A percentile compares a stretch with the other conserved stretches of the same genome.
Evolutionary conservation across 371 early-diverging fungal species (phyloP).

Genomic region (Mortierella sp.): DNA sequence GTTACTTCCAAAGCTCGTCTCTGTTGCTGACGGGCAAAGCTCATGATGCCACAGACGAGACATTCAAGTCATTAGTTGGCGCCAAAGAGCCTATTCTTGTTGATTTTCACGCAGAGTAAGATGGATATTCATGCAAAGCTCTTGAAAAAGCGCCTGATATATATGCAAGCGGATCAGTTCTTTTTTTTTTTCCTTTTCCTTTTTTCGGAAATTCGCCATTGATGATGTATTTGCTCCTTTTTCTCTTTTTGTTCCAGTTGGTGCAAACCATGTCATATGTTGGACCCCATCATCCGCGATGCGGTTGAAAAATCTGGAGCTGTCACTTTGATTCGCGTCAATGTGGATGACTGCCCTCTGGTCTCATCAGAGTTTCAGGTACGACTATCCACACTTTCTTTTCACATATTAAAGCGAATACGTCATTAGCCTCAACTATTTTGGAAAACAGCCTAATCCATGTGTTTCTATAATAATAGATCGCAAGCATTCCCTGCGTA

Average conservation of each 20-base stretch:
- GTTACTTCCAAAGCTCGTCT: conserved; percentile 37
- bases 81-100: conserved; percentile 46
- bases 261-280: conserved; percentile 48
- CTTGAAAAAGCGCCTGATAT: too few relatives aligned
- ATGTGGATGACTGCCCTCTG: conserved; percentile 46
- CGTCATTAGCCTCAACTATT: too few relatives aligned
- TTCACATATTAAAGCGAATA: not conserved
- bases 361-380: conserved; percentile 30
- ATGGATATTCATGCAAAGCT: not conserved
- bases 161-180: too few relatives aligned
- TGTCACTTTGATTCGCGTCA: conserved; percentile 45
- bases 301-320: conserved; percentile 27
- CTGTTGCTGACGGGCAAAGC: conserved; percentile 35
- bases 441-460: too few relatives aligned
- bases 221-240: not conserved
- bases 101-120: conserved; percentile 55
- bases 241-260: conserved; percentile 21
- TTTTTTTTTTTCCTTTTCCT: too few relatives aligned
- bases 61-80: conserved; percentile 20
- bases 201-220: not conserved
- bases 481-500: conserved; percentile 47
- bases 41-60: conserved; percentile 41
- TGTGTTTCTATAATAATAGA: conserved; percentile 16
- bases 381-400: not conserved
- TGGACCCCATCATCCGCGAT: conserved; percentile 47